Evolutionary conservation across 2,329 filamentous ascomycete species (phyloP), one percentile per base, ranked within the genome.

Genomic region (Parastagonospora avenae): DNA sequence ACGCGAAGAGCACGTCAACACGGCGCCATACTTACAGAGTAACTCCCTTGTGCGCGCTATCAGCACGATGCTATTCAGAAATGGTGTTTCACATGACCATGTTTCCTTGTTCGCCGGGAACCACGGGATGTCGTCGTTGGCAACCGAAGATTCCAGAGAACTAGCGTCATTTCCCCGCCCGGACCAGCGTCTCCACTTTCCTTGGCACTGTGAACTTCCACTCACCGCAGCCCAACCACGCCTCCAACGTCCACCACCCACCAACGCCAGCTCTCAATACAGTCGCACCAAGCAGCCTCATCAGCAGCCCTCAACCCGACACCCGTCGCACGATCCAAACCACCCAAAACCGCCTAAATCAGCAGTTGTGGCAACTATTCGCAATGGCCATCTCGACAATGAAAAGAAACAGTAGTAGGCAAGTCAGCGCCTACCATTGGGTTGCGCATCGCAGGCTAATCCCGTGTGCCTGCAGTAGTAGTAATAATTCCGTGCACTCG

Each of bases 321-420:
- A 24, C 19, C 19, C 19, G 19, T 24, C 19, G 19, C 19, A 24
- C 19, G 3, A 24, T 16, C 10, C 10, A 32, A n/a, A 31, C 39
- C 5, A 24, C 24, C n/a, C 8, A 42, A 19, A 7, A 12, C 24
- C n/a, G 8, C 14, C 8, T 10, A 33, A 32, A 36, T 31, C 39
- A 42, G 46, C 72, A 75, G 78, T 70, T 75, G 74, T 80, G 79
- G 77, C 78, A 78, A 68, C 63, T 51, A 57, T 63, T 63, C 72
- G 68, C 82, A 82, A 90, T 90, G 85, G 90, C 85, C 82, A 82
- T 83, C 76, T 84, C 79, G 78, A 82, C 80, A 79, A 85, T 80
- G 81, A 83, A 82, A 82, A 85, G 83, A 84, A 90, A 83, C 87
- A 89, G 76, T 75, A 80, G 75, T 76, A 66, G 53, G 55, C 44